Evolutionary conservation across 495 filamentous ascomycete genomes (phyloP), one percentile per base, ranked within the genome.

Genomic region (Penicillium cinerascens): DNA sequence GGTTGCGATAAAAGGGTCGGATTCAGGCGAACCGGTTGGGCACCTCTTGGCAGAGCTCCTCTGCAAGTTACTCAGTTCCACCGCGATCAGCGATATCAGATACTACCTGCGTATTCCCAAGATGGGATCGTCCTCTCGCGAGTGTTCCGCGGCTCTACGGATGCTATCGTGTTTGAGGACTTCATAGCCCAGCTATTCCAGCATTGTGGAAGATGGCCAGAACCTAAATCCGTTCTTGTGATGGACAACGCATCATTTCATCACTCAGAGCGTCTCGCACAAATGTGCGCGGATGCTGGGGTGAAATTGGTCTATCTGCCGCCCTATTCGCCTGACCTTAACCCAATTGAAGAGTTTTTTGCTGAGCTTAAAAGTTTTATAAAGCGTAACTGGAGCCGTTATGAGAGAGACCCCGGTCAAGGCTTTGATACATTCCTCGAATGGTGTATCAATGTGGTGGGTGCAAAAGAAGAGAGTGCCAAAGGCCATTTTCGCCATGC

Each of bases 41-140:
- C 16, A 2, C 37, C 37, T 1, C 7, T 18, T 2, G 37, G 37
- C 5, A 1, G 2, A 5, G 9, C 37, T 2, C 37, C 37, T 4
- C 7, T 18, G 9, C 16, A 39, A 16, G 9, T 39, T 13, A 0
- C 43, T 22, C n/a, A 46, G 4, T 61, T 67, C 35, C 38, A 63
- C 16, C 66, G 62, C 38, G 57, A 61, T 16, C 17, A 65, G 42
- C 38, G 67, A 49, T 60, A 66, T 39, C 58, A 72, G 44, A 73
- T 73, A 8, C 50, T 72, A 50, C 63, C 60, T 15, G 67, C 65
- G 16, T 73, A 73, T 60, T 54, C 54, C 44, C 51, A 66, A 41
- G 62, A 69, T 42, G 60, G 70, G 13, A 54, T 72, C 22, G 43
- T 65, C 41, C 39, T 64, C 16, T 49, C 49, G 23, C 54, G 47